Conservation (phyloP, 257 asterid genomes). For the Gardenia jasminoides region DNA sequence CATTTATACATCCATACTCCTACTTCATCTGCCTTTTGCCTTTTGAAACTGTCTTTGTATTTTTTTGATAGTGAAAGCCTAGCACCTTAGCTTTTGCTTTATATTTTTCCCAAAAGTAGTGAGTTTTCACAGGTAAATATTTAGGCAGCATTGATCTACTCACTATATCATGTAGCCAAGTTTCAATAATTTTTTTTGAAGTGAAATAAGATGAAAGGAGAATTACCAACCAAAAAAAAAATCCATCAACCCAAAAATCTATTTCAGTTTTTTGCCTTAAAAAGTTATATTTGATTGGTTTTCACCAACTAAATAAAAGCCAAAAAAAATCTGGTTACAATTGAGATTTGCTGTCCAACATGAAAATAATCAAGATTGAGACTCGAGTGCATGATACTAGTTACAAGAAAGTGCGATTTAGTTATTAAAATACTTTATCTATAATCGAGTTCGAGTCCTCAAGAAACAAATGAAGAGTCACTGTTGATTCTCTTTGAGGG, state of each 20-base stretch:
- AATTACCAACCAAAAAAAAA: too few relatives aligned
- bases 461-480: too few relatives aligned
- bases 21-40: not conserved
- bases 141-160: not conserved
- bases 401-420: too few relatives aligned
- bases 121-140: not conserved
- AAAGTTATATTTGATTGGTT: too few relatives aligned
- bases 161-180: not conserved
- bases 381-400: too few relatives aligned
- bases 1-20: not conserved
- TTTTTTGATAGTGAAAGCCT: not conserved
- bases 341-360: too few relatives aligned
- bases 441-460: too few relatives aligned
- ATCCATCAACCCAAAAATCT: not conserved
- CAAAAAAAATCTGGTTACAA: not conserved
- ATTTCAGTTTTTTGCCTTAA: not conserved
- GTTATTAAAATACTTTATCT: too few relatives aligned
- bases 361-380: too few relatives aligned
- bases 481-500: too few relatives aligned
- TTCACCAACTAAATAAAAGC: not conserved
- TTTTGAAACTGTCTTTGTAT: too few relatives aligned
- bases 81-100: not conserved
- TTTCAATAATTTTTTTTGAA: not conserved
- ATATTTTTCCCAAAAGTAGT: not conserved
- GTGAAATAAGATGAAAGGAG: not conserved